phyloP scores from a whole-genome alignment of 495 filamentous ascomycete genomes.

The Aspergillus affinis region DNA sequence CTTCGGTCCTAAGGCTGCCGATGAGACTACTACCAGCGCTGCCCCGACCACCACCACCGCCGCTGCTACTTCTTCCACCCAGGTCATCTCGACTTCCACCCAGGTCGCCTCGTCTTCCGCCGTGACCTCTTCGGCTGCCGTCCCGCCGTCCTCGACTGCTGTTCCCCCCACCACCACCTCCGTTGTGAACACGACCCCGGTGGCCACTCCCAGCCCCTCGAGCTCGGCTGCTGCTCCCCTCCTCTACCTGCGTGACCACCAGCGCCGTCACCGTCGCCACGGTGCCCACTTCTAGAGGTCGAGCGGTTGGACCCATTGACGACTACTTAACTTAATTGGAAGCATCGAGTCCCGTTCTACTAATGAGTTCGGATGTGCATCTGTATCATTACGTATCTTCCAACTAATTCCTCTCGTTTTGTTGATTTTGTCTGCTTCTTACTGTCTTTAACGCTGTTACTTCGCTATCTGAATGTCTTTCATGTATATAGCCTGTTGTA shows the following conservation, averaged over 20 bases:
- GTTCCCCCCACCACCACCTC: background rate
- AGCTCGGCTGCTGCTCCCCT: background rate
- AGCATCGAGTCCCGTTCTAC: background rate
- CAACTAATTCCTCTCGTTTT: background rate
- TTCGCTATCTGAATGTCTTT: background rate
- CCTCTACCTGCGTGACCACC: background rate
- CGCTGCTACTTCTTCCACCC: no score
- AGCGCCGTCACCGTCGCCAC: background rate
- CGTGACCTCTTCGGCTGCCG: background rate
- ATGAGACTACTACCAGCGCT: background rate
- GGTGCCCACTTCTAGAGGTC: background rate
- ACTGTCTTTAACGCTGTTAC: background rate
- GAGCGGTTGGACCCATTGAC: background rate
- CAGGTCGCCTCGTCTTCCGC: background rate
- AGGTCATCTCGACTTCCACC: background rate
- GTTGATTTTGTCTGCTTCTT: slow-evolving; percentile 1
- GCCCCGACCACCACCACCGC: background rate
- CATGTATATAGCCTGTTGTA: background rate
- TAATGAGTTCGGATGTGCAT: background rate
- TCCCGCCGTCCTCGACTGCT: background rate
- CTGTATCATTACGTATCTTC: background rate
- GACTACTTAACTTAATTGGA: background rate
- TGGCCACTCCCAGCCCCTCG: background rate
- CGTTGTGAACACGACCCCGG: background rate
- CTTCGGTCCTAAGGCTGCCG: background rate